These are phyloP conservation scores for Cladosporium colombiae DNA, from an alignment of 2,329 filamentous ascomycete genomes.

Conservation along the genomic window DNA sequence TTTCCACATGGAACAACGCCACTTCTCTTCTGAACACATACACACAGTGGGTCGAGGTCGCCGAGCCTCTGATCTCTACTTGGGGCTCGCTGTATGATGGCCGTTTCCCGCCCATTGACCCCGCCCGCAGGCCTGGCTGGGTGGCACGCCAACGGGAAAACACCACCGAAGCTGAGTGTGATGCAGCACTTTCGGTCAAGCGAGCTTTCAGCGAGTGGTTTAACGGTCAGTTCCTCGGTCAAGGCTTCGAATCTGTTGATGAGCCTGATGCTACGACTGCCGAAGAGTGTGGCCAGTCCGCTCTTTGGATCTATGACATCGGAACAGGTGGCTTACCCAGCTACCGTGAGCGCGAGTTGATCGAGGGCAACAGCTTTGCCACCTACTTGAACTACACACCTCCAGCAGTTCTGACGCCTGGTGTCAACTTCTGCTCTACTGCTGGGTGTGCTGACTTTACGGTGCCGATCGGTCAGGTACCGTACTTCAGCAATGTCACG, in stretches of 20 bases:
- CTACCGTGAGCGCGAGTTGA: slow-evolving; percentile 41
- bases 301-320: slow-evolving; percentile 45
- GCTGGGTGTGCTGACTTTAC: slow-evolving; percentile 33
- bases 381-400: slow-evolving; percentile 39
- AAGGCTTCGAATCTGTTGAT: slow-evolving; percentile 3
- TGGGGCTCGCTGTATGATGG: slow-evolving; percentile 41
- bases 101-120: slow-evolving; percentile 44
- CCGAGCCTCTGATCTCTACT: slow-evolving; percentile 35
- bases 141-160: slow-evolving; percentile 32
- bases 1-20: slow-evolving; percentile 34
- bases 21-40: slow-evolving; percentile 39
- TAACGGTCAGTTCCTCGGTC: background rate
- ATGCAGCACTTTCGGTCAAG: slow-evolving; percentile 34
- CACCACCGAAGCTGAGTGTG: slow-evolving; percentile 26
- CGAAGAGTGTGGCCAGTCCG: slow-evolving; percentile 43
- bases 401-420: slow-evolving; percentile 34
- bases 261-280: slow-evolving; percentile 18
- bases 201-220: slow-evolving; percentile 23
- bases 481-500: slow-evolving; percentile 43
- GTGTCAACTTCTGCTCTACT: slow-evolving; percentile 27
- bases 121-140: slow-evolving; percentile 38
- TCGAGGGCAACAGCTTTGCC: slow-evolving; percentile 34
- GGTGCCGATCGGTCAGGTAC: slow-evolving; percentile 47
- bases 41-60: slow-evolving; percentile 39
- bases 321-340: slow-evolving; percentile 46